Evolutionary conservation across 2,329 filamentous ascomycete species (phyloP).

Genomic region (Elsinoe necatrix): DNA sequence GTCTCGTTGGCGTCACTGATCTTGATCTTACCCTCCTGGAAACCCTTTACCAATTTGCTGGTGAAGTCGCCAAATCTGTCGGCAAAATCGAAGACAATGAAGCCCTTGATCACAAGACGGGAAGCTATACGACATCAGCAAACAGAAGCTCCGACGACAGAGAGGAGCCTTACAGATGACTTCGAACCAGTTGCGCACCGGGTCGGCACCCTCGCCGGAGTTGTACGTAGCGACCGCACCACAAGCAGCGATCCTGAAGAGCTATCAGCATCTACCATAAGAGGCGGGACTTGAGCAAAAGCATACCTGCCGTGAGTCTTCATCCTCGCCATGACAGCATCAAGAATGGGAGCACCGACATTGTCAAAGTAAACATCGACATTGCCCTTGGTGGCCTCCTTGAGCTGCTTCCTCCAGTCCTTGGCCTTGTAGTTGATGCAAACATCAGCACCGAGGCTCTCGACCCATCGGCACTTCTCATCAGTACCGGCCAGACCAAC

Average conservation of each 20-base stretch:
- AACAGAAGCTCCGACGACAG: not conserved
- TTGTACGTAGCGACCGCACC: constrained; percentile 65
- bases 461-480: constrained; percentile 46
- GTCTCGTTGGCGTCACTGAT: constrained; percentile 39
- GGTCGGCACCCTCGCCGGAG: constrained; percentile 30
- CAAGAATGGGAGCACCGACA: constrained; percentile 62
- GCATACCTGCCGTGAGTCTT: constrained; percentile 41
- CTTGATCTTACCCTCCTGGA: constrained; percentile 40
- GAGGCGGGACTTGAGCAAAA: not conserved
- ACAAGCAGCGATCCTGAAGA: constrained; percentile 48
- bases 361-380: constrained; percentile 67
- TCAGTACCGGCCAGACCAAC: constrained; percentile 47
- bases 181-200: constrained; percentile 32
- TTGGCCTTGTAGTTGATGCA: constrained; percentile 48
- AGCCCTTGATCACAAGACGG: constrained; percentile 28
- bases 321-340: constrained; percentile 56
- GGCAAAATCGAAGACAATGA: constrained; percentile 28
- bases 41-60: constrained; percentile 24
- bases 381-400: constrained; percentile 37
- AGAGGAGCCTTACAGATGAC: constrained; percentile 21
- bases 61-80: constrained; percentile 16
- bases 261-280: not conserved
- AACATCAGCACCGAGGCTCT: constrained; percentile 44
- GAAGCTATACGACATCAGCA: constrained; percentile 19
- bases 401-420: constrained; percentile 40